phyloP scores from a whole-genome alignment of 495 filamentous ascomycete genomes.

The Hypoxylon intermedium region DNA sequence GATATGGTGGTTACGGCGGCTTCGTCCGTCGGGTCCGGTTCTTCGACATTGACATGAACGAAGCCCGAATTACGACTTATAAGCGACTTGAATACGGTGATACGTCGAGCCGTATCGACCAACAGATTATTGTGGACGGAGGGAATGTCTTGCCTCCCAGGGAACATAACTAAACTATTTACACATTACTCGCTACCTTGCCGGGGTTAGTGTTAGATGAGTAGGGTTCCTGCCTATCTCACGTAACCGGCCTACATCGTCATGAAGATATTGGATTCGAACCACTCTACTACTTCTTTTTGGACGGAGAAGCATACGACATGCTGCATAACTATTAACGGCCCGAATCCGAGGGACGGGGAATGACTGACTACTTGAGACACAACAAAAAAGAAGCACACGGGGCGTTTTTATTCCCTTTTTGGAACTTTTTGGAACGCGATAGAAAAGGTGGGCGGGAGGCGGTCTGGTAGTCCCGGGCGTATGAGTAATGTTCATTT shows the following conservation, averaged over 20 bases:
- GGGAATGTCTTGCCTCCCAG: conserved; percentile 64
- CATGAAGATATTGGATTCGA: background rate
- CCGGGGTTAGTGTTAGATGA: too few relatives aligned
- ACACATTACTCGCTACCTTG: too few relatives aligned
- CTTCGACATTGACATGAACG: conserved; percentile 91
- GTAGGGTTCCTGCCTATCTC: background rate
- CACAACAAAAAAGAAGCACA: background rate
- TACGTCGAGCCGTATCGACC: conserved; percentile 75
- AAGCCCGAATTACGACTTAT: conserved; percentile 85
- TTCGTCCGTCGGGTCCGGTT: conserved; percentile 85
- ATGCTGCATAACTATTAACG: background rate
- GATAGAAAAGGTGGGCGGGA: conserved; percentile 1
- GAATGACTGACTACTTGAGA: background rate
- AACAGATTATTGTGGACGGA: conserved; percentile 86
- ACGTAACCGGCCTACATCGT: background rate
- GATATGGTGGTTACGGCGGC: conserved; percentile 88
- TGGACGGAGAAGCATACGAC: background rate
- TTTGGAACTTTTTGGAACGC: background rate
- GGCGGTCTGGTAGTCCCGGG: background rate
- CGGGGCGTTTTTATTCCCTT: too few relatives aligned
- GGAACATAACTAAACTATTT: conserved; percentile 3
- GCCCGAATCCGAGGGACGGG: background rate
- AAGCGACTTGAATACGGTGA: conserved; percentile 86
- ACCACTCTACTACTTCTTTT: background rate
- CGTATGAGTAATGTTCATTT: too few relatives aligned